Conservation (phyloP, 2,329 filamentous ascomycete genomes). For the Endoconidiophora polonica region DNA sequence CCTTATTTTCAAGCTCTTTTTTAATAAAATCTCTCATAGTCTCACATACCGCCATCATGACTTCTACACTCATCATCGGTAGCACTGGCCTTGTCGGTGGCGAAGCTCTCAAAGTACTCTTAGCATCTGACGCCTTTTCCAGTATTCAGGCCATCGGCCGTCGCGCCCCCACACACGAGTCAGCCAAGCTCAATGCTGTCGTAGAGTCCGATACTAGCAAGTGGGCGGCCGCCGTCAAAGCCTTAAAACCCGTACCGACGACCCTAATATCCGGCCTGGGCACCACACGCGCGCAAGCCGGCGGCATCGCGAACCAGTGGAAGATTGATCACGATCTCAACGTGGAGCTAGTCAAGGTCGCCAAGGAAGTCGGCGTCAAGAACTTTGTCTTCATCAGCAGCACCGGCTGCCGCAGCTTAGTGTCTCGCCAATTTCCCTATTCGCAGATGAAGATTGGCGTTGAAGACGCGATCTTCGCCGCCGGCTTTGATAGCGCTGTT, state of each 20-base stretch:
- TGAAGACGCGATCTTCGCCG: constrained; percentile 55
- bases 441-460: constrained; percentile 72
- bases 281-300: constrained; percentile 61
- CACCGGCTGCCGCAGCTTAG: constrained; percentile 27
- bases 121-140: constrained; percentile 30
- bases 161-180: constrained; percentile 37
- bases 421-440: constrained; percentile 29
- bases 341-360: constrained; percentile 56
- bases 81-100: constrained; percentile 54
- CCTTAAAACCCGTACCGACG: constrained; percentile 36
- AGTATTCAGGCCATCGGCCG: constrained; percentile 49
- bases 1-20: not conserved
- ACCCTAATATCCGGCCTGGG: constrained; percentile 65
- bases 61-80: constrained; percentile 40
- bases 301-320: constrained; percentile 63
- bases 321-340: constrained; percentile 83
- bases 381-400: constrained; percentile 65
- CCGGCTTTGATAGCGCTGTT: constrained; percentile 63
- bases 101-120: constrained; percentile 52
- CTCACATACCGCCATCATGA: constrained; percentile 21
- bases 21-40: not conserved
- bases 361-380: constrained; percentile 53
- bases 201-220: constrained; percentile 48
- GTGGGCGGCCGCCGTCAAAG: constrained; percentile 47
- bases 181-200: constrained; percentile 44